A percentile compares a stretch with the other conserved stretches of the same genome.
phyloP scores from a whole-genome alignment of 805 yeast species.

The Gaillardinia entomophila region DNA sequence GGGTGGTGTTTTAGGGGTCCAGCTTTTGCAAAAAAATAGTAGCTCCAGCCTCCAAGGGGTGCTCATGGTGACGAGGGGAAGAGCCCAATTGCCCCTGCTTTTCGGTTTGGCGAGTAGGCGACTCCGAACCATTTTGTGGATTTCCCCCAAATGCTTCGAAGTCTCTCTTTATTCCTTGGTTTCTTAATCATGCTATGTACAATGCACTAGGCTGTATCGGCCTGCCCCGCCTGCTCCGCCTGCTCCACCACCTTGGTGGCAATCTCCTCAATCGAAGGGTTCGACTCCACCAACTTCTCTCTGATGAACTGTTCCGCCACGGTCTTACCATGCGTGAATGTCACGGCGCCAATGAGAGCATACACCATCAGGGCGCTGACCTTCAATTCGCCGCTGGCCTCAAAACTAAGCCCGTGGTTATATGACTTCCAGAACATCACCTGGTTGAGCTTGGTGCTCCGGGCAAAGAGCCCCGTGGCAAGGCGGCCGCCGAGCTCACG shows the following conservation, averaged over 20 bases:
- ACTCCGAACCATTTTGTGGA: too few relatives aligned
- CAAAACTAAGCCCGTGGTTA: conserved; percentile 40
- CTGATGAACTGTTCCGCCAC: conserved; percentile 55
- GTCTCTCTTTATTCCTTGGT: too few relatives aligned
- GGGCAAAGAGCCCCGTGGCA: conserved; percentile 48
- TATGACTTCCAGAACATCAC: conserved; percentile 65
- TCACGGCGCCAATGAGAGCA: conserved; percentile 67
- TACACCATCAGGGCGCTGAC: conserved; percentile 49
- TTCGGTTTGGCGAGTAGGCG: too few relatives aligned
- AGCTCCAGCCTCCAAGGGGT: too few relatives aligned
- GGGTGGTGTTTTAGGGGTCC: too few relatives aligned
- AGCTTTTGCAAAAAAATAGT: too few relatives aligned
- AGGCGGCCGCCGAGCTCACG: conserved; percentile 47
- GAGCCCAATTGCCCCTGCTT: too few relatives aligned
- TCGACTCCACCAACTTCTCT: conserved; percentile 38
- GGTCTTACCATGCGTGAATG: conserved; percentile 53
- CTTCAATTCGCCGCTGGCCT: conserved; percentile 50
- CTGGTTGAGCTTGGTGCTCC: conserved; percentile 40
- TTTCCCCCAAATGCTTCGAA: too few relatives aligned
- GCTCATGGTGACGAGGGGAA: too few relatives aligned
- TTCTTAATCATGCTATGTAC: too few relatives aligned
- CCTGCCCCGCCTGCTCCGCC: neutral
- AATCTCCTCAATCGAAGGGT: conserved; percentile 27
- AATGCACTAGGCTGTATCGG: too few relatives aligned
- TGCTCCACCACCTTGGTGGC: conserved; percentile 23